These are phyloP conservation scores for Allium fistulosum DNA, from an alignment of 106 monocot species.

Conservation along the genomic window DNA sequence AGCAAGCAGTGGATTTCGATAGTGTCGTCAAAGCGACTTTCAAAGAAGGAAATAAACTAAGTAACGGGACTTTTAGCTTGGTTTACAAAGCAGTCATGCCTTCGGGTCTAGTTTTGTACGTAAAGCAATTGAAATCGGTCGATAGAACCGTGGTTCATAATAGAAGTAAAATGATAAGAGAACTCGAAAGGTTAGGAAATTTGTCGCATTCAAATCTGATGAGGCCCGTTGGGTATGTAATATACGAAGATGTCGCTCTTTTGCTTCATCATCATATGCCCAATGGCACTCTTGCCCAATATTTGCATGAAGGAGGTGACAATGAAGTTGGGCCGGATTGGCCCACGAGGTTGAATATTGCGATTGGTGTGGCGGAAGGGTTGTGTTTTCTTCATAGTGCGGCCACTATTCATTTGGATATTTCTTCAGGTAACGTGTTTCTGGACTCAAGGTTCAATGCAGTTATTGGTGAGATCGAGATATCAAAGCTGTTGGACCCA, in stretches of 20 bases:
- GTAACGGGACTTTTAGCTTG: slow-evolving; percentile 64
- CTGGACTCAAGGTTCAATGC: slow-evolving; percentile 62
- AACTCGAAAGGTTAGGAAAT: slow-evolving; percentile 65
- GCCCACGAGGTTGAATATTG: slow-evolving; percentile 47
- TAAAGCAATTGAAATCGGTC: slow-evolving; percentile 68
- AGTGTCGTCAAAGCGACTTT: slow-evolving; percentile 45
- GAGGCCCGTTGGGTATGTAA: slow-evolving; percentile 78
- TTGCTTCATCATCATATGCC: slow-evolving; percentile 63
- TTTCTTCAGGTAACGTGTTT: slow-evolving; percentile 62
- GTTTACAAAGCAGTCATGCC: slow-evolving; percentile 76
- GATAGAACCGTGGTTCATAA: slow-evolving; percentile 55
- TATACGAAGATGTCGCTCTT: slow-evolving; percentile 76
- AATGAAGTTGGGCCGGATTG: slow-evolving; percentile 39
- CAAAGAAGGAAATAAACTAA: slow-evolving; percentile 52
- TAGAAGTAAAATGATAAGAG: slow-evolving; percentile 74
- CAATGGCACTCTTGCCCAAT: slow-evolving; percentile 66
- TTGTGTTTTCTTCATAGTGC: slow-evolving; percentile 68
- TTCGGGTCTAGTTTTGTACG: slow-evolving; percentile 58
- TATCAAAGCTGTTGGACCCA: slow-evolving; percentile 80
- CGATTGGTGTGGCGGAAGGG: slow-evolving; percentile 67
- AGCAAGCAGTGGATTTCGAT: slow-evolving; percentile 77
- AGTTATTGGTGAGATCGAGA: slow-evolving; percentile 76
- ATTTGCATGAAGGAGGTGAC: slow-evolving; percentile 27
- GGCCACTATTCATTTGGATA: slow-evolving; percentile 74
- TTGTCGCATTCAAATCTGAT: slow-evolving; percentile 55